Evolutionary conservation across 805 yeast species (phyloP).

Genomic region (Cyberlindnera xylosilytica): DNA sequence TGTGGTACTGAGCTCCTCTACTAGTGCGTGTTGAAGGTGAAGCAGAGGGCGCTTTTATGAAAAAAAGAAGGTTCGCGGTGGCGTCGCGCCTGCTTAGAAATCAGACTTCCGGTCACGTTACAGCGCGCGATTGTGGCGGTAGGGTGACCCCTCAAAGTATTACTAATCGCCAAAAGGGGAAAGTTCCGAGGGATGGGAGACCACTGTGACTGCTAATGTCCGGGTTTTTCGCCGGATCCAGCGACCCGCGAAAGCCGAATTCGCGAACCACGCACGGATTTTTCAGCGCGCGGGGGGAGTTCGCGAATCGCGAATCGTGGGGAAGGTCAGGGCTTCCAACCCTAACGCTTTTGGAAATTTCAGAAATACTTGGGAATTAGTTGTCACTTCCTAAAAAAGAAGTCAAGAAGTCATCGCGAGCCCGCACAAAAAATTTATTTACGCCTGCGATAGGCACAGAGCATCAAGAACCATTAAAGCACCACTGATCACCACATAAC

Average conservation of each 20-base stretch:
- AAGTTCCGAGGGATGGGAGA: slow-evolving; percentile 8
- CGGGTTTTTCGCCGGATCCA: slow-evolving; percentile 6
- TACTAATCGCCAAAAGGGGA: slow-evolving; percentile 1
- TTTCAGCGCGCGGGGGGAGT: not conserved
- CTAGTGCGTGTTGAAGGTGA: not conserved
- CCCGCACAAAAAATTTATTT: slow-evolving; percentile 7
- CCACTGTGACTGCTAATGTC: slow-evolving; percentile 14
- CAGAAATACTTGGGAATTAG: too few species aligned
- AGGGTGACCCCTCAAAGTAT: not conserved
- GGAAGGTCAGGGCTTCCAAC: not conserved
- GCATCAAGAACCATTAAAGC: too few species aligned
- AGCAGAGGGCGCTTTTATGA: slow-evolving; percentile 6
- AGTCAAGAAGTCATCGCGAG: slow-evolving; percentile 7
- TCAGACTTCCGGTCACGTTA: slow-evolving; percentile 11
- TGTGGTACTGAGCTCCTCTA: slow-evolving; percentile 3
- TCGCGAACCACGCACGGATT: not conserved
- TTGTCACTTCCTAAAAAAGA: too few species aligned
- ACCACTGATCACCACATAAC: slow-evolving; percentile 1
- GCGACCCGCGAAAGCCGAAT: not conserved
- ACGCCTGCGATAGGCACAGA: not conserved
- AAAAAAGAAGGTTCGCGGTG: slow-evolving; percentile 7
- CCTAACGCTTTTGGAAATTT: not conserved
- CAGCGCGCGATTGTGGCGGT: not conserved
- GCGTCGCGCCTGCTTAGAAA: slow-evolving; percentile 16
- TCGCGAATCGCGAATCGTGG: not conserved